Evolutionary conservation across 371 early-diverging fungal species (phyloP), one percentile per base, ranked within the genome.

Genomic region (Mucor circinelloides): DNA sequence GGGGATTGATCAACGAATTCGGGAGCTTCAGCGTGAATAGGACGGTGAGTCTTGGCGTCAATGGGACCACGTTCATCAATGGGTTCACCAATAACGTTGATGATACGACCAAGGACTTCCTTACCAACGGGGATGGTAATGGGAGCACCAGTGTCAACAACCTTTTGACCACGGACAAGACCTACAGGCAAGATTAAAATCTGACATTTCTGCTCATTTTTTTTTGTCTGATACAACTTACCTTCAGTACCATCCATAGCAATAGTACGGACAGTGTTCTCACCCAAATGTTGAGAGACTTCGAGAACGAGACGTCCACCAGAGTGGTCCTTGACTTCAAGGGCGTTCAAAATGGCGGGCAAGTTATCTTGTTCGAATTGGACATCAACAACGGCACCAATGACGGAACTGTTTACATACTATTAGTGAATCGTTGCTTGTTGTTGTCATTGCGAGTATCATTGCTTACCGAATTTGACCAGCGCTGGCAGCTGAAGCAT

Each of bases 341-440:
- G 91, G 63, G 97, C 97, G 90, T 98, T 98, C 76, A 97, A 88
- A 82, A 98, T 97, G 67, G 96, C 90, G 36, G 98, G 98, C 52
- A 97, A 89, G 79, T 85, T 89, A 50, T 94, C 94, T 78, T 92
- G 87, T 67, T 94, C 95, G 82, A 96, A 97, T 85, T 96, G 97
- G 63, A 97, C 98, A 75, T 97, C 98, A 73, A 97, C 98, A 79
- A 97, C 97, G 85, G 97, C 97, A 89, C 98, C 98, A 84, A 97
- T 97, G 70, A 97, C 96, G 52, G 74, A 74, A 64, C 77, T 77
- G 67, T 42, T 15, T 17, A n/a, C 3, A 17, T 19, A 7, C 3
- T 44, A n/a, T 44, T 44, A 44, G 44, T 19, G 44, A 19, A 19
- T 44, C 6, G 19, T 6, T 44, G 44, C 44, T 44, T 19, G 4